A percentile compares a stretch with the other conserved stretches of the same genome.
These are phyloP conservation scores for Suillus clintonianus DNA, from an alignment of 768 basidiomycete genomes.

Conservation along the genomic window DNA sequence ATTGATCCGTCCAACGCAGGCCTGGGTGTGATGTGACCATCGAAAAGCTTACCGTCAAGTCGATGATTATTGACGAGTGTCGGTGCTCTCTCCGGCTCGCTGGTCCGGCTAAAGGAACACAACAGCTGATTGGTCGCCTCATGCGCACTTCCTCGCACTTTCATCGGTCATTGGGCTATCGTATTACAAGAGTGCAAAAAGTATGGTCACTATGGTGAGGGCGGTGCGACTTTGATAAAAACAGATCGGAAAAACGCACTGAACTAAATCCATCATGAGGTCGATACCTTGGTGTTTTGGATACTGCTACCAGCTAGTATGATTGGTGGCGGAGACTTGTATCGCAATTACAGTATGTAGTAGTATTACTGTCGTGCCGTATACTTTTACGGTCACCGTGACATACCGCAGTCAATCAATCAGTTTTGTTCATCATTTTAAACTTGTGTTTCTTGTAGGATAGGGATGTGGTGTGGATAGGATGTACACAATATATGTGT, in stretches of 20 bases:
- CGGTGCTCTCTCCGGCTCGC: neutral
- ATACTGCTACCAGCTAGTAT: neutral
- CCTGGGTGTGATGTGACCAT: neutral
- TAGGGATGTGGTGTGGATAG: neutral
- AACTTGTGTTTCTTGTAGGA: neutral
- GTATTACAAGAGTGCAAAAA: neutral
- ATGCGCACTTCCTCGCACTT: neutral
- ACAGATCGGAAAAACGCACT: neutral
- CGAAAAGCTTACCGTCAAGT: neutral
- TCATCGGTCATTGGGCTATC: neutral
- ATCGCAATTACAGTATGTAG: neutral
- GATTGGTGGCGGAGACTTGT: neutral
- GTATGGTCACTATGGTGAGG: neutral
- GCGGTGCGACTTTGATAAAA: neutral
- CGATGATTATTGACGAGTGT: neutral
- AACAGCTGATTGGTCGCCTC: neutral
- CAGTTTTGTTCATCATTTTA: neutral
- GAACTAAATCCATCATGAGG: neutral
- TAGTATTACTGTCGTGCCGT: neutral
- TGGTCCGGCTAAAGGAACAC: too few species aligned
- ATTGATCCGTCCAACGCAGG: neutral
- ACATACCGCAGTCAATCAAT: neutral
- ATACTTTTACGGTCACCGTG: neutral
- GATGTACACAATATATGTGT: neutral
- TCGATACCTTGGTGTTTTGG: neutral